Percentiles rank a stretch among this genome's conserved stretches.
phyloP scores from a whole-genome alignment of 2,329 filamentous ascomycete species.

The Eutypa lata region DNA sequence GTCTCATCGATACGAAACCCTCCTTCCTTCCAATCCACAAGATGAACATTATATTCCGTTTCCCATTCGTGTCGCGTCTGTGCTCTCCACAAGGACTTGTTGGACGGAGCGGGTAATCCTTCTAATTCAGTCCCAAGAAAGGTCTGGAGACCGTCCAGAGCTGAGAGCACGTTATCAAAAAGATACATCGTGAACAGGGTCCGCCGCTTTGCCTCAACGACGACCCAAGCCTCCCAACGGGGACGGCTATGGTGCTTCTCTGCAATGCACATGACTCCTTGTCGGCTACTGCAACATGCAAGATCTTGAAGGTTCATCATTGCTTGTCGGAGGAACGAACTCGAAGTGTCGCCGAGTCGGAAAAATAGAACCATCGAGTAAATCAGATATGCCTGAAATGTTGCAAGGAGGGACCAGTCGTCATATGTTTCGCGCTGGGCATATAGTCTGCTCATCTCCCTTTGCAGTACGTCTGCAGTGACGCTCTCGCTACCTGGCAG shows the following conservation, averaged over 20 bases:
- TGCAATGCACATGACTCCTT: constrained; percentile 41
- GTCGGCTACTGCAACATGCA: constrained; percentile 36
- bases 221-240: constrained; percentile 51
- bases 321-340: constrained; percentile 34
- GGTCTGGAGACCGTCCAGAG: constrained; percentile 39
- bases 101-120: constrained; percentile 39
- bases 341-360: constrained; percentile 16
- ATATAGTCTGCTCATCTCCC: constrained; percentile 41
- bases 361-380: constrained; percentile 50
- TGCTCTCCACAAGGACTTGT: constrained; percentile 42
- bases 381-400: constrained; percentile 53
- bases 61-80: constrained; percentile 37
- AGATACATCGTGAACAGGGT: constrained; percentile 51
- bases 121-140: constrained; percentile 48
- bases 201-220: constrained; percentile 50
- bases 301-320: constrained; percentile 51
- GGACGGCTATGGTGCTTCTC: constrained; percentile 39
- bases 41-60: constrained; percentile 36
- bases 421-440: constrained; percentile 22
- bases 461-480: constrained; percentile 32
- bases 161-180: constrained; percentile 47
- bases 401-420: constrained; percentile 33
- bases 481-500: constrained; percentile 29
- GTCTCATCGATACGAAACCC: constrained; percentile 47
- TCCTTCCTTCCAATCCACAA: constrained; percentile 39